Base-by-base conservation (phyloP, 2,329 filamentous ascomycete genomes). In the Hymenoscyphus salicellus region DNA sequence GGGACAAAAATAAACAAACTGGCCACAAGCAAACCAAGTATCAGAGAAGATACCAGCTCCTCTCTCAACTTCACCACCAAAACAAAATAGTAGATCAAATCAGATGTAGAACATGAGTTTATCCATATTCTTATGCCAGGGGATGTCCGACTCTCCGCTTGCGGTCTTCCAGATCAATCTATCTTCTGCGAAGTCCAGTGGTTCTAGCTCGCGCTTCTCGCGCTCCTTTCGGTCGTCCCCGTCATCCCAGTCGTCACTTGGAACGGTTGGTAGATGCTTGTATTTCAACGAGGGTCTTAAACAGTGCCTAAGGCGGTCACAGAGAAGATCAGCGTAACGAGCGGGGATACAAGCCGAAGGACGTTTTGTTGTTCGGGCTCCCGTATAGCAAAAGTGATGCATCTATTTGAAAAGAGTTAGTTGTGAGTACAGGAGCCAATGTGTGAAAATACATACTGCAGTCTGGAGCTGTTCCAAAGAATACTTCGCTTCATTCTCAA, bases 311-410 rank as follows among this genome's bases (percentile, higher is more conserved):
- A 90, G 89, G 2, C 92, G 83, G 69, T 91, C 89, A 73, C 91
- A 94, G 3, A 94, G 84, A 38, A 96, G 80, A 75, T 97, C 92
- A 0, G 93, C 92, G 72, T 96, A 97, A 79, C 96, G 95, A 0
- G 92, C 92, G 0, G 92, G 91, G 0, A 93, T 91, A 70, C 89
- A 94, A 70, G 95, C 86, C 70, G 89, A 91, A 52, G 96, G 91
- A 0, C 91, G 88, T 75, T 91, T 92, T n/a, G 91, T 93, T 0
- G 92, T 91, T 1, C 92, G 86, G 8, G 90, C 90, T 71, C 89
- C 96, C 0, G 90, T 79, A 74, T 94, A 94, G 77, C 91, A 94
- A 71, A 96, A 79, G 52, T 89, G 85, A 73, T 93, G 89, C 0
- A 90, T 95, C 68, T 94, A 52, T n/a, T n/a, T n/a, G n/a, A n/a